Conservation (phyloP, 345 rosid genomes). For the Camelina laxa region DNA sequence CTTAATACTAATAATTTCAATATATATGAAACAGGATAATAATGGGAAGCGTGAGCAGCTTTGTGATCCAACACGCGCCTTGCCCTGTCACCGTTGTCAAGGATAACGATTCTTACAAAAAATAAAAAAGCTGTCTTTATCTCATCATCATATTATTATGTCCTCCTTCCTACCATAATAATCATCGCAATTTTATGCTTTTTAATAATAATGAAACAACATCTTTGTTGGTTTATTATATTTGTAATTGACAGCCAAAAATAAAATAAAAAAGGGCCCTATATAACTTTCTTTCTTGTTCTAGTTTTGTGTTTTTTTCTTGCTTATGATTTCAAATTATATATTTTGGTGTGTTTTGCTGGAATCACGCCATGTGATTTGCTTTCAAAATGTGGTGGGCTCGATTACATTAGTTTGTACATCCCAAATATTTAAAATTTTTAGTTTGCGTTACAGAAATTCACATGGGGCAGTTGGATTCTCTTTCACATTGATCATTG, state of each 20-base stretch:
- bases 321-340: not conserved
- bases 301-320: not conserved
- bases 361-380: constrained; percentile 33
- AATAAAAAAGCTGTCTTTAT: constrained; percentile 7
- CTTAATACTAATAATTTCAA: not conserved
- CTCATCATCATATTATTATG: not conserved
- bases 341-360: constrained; percentile 8
- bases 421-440: not conserved
- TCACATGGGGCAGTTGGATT: constrained; percentile 25
- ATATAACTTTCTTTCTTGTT: not conserved
- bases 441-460: not conserved
- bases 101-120: constrained; percentile 36
- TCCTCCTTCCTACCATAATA: constrained; percentile 3
- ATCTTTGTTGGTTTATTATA: constrained; percentile 5
- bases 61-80: constrained; percentile 53
- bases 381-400: constrained; percentile 24
- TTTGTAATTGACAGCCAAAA: constrained; percentile 4
- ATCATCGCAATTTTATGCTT: constrained; percentile 10
- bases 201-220: not conserved
- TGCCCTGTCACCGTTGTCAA: constrained; percentile 70
- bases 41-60: constrained; percentile 72
- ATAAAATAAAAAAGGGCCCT: not conserved
- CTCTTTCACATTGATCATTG: not conserved
- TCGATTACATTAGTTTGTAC: not conserved
- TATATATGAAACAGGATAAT: constrained; percentile 65